Percentiles rank a stretch among this genome's conserved stretches.
Evolutionary conservation across 441 rosid species (phyloP).

Genomic region (Kokia cookei): DNA sequence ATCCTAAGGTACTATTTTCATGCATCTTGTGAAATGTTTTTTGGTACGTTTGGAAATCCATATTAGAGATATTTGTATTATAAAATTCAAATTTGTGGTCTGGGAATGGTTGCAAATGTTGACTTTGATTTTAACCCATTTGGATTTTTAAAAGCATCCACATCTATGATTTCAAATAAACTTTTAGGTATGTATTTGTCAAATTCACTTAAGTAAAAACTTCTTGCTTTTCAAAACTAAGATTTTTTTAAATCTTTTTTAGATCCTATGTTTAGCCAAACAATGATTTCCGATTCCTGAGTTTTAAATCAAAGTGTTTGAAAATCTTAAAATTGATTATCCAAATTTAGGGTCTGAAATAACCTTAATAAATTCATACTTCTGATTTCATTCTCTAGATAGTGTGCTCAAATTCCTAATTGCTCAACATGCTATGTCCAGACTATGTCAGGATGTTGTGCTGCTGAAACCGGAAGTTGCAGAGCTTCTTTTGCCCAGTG

Average conservation of each 20-base stretch:
- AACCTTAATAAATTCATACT: not conserved
- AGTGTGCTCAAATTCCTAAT: not conserved
- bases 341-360: conserved; percentile 1
- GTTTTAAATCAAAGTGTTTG: not conserved
- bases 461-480: conserved; percentile 83
- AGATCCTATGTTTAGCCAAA: not conserved
- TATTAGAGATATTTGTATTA: not conserved
- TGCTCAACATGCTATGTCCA: conserved; percentile 25
- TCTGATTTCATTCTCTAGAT: not conserved
- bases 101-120: not conserved
- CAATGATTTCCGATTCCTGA: not conserved
- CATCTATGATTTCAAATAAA: not conserved
- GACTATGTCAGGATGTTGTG: conserved; percentile 89
- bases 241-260: not conserved
- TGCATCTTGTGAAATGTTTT: not conserved
- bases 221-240: not conserved
- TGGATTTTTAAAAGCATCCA: not conserved
- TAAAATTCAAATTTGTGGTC: not conserved
- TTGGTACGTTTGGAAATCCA: not conserved
- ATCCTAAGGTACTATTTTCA: conserved; percentile 57
- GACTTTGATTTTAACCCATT: not conserved
- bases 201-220: not conserved
- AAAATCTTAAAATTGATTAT: conserved; percentile 2
- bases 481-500: conserved; percentile 80
- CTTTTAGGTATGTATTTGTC: not conserved